Percentiles rank a stretch among this genome's conserved stretches.
Conservation (phyloP, 371 early-diverging fungal genomes). For the Rhizomucor miehei region DNA sequence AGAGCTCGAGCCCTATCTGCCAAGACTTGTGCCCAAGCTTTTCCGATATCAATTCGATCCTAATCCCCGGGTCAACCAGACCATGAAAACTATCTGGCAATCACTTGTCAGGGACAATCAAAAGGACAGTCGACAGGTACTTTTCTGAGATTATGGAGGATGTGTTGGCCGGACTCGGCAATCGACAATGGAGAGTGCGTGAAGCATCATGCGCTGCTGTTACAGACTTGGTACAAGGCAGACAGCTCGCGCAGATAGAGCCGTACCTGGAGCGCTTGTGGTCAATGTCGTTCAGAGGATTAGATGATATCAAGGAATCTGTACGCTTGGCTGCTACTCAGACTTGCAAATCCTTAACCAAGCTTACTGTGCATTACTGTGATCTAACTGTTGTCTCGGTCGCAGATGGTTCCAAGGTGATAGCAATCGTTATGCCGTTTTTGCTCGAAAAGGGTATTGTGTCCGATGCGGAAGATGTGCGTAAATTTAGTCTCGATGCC, state of each 20-base stretch:
- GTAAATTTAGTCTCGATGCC: slow-evolving; percentile 77
- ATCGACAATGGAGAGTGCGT: slow-evolving; percentile 86
- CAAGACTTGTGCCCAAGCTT: slow-evolving; percentile 77
- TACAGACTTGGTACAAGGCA: slow-evolving; percentile 74
- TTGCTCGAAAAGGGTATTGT: slow-evolving; percentile 80
- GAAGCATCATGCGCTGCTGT: slow-evolving; percentile 80
- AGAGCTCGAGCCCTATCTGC: slow-evolving; percentile 75
- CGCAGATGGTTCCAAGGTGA: slow-evolving; percentile 64
- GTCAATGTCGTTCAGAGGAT: slow-evolving; percentile 84
- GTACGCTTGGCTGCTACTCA: slow-evolving; percentile 84
- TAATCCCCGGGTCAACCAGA: slow-evolving; percentile 77
- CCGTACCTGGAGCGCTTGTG: slow-evolving; percentile 78
- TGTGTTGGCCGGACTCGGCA: slow-evolving; percentile 69
- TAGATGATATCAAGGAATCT: slow-evolving; percentile 94
- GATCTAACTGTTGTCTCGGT: slow-evolving; percentile 67
- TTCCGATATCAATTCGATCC: slow-evolving; percentile 89
- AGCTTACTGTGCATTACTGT: slow-evolving; percentile 80
- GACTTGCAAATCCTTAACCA: slow-evolving; percentile 75
- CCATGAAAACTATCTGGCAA: slow-evolving; percentile 92
- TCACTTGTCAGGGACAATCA: slow-evolving; percentile 74
- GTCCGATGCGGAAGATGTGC: slow-evolving; percentile 86
- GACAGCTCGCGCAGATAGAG: slow-evolving; percentile 65
- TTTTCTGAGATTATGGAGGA: slow-evolving; percentile 83
- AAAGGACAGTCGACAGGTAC: slow-evolving; percentile 73
- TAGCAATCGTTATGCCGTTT: slow-evolving; percentile 83